Base-by-base conservation (phyloP, 140 eudicot species). In the Ambrosia hybrid region DNA sequence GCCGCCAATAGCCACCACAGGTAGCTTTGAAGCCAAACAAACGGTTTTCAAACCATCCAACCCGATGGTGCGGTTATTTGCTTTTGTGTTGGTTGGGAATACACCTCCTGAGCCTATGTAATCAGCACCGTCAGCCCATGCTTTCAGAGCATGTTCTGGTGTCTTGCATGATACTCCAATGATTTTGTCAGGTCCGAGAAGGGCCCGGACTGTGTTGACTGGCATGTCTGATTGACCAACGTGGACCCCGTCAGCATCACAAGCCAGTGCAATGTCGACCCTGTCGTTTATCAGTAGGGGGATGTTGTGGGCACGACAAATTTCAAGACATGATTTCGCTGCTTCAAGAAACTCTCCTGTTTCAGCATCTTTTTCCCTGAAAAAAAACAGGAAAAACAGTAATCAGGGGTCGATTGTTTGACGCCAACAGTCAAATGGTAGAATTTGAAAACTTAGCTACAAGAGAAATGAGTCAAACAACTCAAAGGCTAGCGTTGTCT, bases 1-100 rank as follows among this genome's bases (percentile, higher is more conserved):
- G 48, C 98, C 97, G 9, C 98, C 98, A n/a, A 93, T 93, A 8
- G 96, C 98, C 81, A 93, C 98, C 72, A 93, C 98, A 1, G 98
- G 98, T 51, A 93, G 57, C 84, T 85, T 93, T 21, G 98, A 89
- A 66, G 87, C 83, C 87, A 84, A 46, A 49, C 98, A 90, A 9
- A 90, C 94, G 0, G 58, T 71, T 78, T 66, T 84, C 70, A 93
- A 77, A 52, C 98, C 98, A 34, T 87, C 97, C 73, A 90, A 79
- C 4, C 98, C 98, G 5, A 93, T 82, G 12, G 97, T 87, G 39
- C 68, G 65, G 56, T 93, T 90, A 82, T 93, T 87, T 37, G 85
- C 96, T 79, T 93, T 93, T 30, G 98, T 93, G 57, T 90, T 84
- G 43, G 98, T 93, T 2, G 98, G 95, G 63, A 77, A 93, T 7